phyloP scores from a whole-genome alignment of 768 basidiomycete genomes.

The Termitomyces titanicus region DNA sequence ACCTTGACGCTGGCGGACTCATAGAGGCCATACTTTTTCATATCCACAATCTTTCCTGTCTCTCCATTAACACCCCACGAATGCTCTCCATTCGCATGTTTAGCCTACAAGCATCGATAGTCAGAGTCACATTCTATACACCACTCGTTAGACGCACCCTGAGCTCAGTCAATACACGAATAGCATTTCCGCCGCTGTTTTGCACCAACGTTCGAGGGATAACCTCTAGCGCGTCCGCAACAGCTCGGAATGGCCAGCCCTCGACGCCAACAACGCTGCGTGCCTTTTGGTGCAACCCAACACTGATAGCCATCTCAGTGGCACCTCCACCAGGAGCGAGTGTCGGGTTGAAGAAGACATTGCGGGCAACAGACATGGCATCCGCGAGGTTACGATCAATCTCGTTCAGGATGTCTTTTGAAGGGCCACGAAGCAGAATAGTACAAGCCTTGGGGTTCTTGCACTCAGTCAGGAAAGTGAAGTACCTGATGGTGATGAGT shows the following conservation, averaged over 20 bases:
- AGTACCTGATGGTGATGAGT: slow-evolving; percentile 53
- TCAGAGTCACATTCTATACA: neutral
- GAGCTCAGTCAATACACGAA: slow-evolving; percentile 88
- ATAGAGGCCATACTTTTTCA: slow-evolving; percentile 91
- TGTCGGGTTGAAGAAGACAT: slow-evolving; percentile 92
- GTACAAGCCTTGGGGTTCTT: slow-evolving; percentile 92
- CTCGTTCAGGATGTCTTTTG: slow-evolving; percentile 97
- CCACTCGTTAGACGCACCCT: slow-evolving; percentile 53
- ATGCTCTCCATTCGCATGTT: slow-evolving; percentile 87
- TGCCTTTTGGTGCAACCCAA: slow-evolving; percentile 79
- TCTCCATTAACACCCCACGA: slow-evolving; percentile 96
- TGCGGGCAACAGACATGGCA: slow-evolving; percentile 95
- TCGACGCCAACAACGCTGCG: slow-evolving; percentile 83
- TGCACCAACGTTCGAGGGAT: slow-evolving; percentile 94
- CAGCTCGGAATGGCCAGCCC: slow-evolving; percentile 87
- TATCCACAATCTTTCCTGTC: slow-evolving; percentile 93
- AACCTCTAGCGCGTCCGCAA: slow-evolving; percentile 96
- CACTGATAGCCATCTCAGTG: slow-evolving; percentile 96
- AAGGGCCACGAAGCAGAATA: slow-evolving; percentile 94
- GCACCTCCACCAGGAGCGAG: slow-evolving; percentile 97
- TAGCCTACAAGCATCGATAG: slow-evolving; percentile 58
- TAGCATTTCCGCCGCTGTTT: slow-evolving; percentile 94
- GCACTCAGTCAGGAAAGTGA: slow-evolving; percentile 95
- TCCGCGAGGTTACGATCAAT: slow-evolving; percentile 97
- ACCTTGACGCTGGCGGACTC: slow-evolving; percentile 97